phyloP scores from a whole-genome alignment of 306 rosid genomes.

The Rubus parviflorus region DNA sequence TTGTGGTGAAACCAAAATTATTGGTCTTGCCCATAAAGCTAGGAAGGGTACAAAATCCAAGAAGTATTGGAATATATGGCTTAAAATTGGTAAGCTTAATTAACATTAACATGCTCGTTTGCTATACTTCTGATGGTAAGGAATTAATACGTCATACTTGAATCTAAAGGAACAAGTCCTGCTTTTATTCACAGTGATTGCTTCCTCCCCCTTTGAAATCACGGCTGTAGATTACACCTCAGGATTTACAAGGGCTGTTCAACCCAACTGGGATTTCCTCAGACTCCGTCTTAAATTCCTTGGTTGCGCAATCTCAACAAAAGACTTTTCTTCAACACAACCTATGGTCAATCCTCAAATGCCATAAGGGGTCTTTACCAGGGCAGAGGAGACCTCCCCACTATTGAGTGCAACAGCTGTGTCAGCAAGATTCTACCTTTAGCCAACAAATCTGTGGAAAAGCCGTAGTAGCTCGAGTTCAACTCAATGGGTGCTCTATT shows the following conservation, averaged over 20 bases:
- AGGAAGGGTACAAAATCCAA: no score
- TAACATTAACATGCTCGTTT: no score
- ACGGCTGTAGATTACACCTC: constrained; percentile 42
- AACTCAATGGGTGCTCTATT: constrained; percentile 68
- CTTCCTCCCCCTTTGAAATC: neutral
- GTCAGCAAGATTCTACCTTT: constrained; percentile 44
- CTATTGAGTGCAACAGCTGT: constrained; percentile 54
- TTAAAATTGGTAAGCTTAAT: no score
- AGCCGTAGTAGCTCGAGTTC: constrained; percentile 64
- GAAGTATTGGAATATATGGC: no score
- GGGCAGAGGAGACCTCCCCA: constrained; percentile 80
- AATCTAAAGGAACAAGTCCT: neutral
- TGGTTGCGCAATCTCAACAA: constrained; percentile 43
- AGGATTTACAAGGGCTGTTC: constrained; percentile 76
- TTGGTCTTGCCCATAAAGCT: no score
- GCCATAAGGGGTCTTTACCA: constrained; percentile 58
- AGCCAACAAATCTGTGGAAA: constrained; percentile 49
- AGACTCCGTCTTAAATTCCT: constrained; percentile 42
- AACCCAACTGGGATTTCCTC: constrained; percentile 46
- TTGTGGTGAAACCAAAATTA: no score
- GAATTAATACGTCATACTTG: no score
- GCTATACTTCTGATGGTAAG: no score
- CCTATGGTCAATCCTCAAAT: constrained; percentile 46
- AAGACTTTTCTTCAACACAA: constrained; percentile 55
- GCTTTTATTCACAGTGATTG: constrained; percentile 5